Evolutionary conservation across 768 basidiomycete species (phyloP).

Genomic region (Ramaria sp.): DNA sequence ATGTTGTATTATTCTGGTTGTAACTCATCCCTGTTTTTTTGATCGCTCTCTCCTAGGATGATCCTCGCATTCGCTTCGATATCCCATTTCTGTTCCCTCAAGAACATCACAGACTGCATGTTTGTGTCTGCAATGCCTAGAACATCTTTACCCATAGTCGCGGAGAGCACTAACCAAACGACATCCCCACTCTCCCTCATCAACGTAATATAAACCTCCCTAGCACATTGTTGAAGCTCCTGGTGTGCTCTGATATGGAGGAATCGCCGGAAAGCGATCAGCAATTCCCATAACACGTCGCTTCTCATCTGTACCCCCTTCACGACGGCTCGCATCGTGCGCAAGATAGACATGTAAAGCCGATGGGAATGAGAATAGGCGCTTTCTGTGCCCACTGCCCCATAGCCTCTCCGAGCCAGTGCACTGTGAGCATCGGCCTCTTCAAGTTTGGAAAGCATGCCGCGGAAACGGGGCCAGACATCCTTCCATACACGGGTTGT

Average conservation of each 20-base stretch:
- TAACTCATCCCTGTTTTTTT: background rate
- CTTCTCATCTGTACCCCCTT: constrained; percentile 20
- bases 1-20: background rate
- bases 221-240: constrained; percentile 62
- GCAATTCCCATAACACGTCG: constrained; percentile 72
- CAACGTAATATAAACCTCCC: constrained; percentile 52
- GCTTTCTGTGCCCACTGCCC: constrained; percentile 49
- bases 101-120: constrained; percentile 4
- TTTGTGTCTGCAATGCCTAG: background rate
- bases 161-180: constrained; percentile 69
- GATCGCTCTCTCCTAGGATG: constrained; percentile 15
- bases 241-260: constrained; percentile 53
- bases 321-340: constrained; percentile 59
- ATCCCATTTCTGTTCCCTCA: constrained; percentile 52
- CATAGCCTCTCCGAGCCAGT: constrained; percentile 42
- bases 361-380: constrained; percentile 77
- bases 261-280: constrained; percentile 68
- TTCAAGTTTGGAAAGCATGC: constrained; percentile 48
- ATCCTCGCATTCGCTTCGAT: constrained; percentile 31
- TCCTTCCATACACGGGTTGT: constrained; percentile 79
- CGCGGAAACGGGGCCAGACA: constrained; percentile 77
- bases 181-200: constrained; percentile 60
- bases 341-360: constrained; percentile 64
- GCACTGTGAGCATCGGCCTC: constrained; percentile 57
- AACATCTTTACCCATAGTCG: constrained; percentile 32